Evolutionary conservation across 108 stramenopile species (phyloP).

Genomic region (Aurantiochytrium sp.): DNA sequence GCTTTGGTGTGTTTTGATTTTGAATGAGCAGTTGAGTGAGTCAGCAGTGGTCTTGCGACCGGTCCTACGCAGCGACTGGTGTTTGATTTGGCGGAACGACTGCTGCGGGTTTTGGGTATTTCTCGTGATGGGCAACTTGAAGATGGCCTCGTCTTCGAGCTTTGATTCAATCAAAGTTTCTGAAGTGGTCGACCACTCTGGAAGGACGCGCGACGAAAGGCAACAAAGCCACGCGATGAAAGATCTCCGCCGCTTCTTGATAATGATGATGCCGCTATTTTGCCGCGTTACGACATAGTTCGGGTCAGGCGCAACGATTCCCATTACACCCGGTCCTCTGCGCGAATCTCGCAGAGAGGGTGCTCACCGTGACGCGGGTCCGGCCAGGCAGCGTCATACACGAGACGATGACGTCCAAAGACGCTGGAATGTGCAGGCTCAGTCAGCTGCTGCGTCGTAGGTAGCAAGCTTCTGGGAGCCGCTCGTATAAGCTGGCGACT

Average conservation of each 20-base stretch:
- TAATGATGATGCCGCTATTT: not conserved
- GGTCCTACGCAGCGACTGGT: not conserved
- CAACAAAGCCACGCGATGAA: not conserved
- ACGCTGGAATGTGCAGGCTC: too few relatives aligned
- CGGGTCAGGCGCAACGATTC: not conserved
- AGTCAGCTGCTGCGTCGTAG: too few relatives aligned
- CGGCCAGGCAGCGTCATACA: not conserved
- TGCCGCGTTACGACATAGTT: not conserved
- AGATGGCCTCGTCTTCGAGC: not conserved
- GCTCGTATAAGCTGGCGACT: too few relatives aligned
- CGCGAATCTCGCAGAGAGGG: not conserved
- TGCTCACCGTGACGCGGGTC: not conserved
- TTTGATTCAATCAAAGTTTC: not conserved
- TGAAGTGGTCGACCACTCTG: not conserved
- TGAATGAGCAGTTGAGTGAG: not conserved
- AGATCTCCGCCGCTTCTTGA: not conserved
- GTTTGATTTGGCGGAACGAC: not conserved
- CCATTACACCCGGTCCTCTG: not conserved
- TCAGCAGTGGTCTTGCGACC: not conserved
- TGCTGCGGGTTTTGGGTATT: not conserved
- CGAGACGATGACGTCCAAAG: too few relatives aligned
- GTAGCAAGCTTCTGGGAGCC: too few relatives aligned
- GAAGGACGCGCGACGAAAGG: not conserved
- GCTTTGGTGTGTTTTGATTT: not conserved
- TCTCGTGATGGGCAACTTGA: not conserved